A percentile compares a stretch with the other conserved stretches of the same genome.
Evolutionary conservation across 306 rosid species (phyloP).

Genomic region (Parietaria judaica): DNA sequence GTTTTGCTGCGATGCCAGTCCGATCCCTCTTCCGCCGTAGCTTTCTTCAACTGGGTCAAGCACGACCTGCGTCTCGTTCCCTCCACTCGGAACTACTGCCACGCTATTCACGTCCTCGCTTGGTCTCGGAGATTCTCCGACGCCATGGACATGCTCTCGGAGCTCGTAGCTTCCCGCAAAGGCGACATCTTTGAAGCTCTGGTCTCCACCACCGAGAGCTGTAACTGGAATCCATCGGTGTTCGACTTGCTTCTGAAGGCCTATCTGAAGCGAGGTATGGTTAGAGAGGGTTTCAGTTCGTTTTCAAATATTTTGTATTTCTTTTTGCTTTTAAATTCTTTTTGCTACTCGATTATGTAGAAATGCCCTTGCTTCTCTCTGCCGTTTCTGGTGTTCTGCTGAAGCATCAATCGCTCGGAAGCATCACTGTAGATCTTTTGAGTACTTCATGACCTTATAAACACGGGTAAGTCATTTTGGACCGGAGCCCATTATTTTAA

Average conservation of each 20-base stretch:
- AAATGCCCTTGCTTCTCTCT: slow-evolving; percentile 56
- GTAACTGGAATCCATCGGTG: slow-evolving; percentile 73
- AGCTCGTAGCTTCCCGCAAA: slow-evolving; percentile 36
- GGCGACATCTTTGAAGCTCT: slow-evolving; percentile 44
- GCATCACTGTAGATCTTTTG: slow-evolving; percentile 53
- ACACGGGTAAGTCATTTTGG: too few relatives aligned
- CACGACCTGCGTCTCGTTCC: slow-evolving; percentile 45
- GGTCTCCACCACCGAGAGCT: slow-evolving; percentile 42
- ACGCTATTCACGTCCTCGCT: slow-evolving; percentile 47
- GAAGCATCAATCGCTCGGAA: slow-evolving; percentile 55
- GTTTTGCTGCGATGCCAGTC: slow-evolving; percentile 73
- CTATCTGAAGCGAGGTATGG: slow-evolving; percentile 56
- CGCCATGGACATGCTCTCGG: slow-evolving; percentile 55
- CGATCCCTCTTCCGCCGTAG: slow-evolving; percentile 53
- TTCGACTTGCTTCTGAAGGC: slow-evolving; percentile 84
- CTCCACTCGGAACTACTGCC: slow-evolving; percentile 48
- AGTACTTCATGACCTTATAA: too few relatives aligned
- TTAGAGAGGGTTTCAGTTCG: slow-evolving; percentile 48
- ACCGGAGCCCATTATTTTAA: too few relatives aligned
- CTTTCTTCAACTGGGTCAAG: slow-evolving; percentile 67
- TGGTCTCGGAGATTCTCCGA: slow-evolving; percentile 53
- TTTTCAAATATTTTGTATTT: slow-evolving; percentile 51
- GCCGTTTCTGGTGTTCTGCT: slow-evolving; percentile 60
- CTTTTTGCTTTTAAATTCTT: slow-evolving; percentile 18
- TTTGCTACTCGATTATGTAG: slow-evolving; percentile 35